Evolutionary conservation across 1,139 yeast genomes (phyloP).

Genomic region (Pichia norvegensis): DNA sequence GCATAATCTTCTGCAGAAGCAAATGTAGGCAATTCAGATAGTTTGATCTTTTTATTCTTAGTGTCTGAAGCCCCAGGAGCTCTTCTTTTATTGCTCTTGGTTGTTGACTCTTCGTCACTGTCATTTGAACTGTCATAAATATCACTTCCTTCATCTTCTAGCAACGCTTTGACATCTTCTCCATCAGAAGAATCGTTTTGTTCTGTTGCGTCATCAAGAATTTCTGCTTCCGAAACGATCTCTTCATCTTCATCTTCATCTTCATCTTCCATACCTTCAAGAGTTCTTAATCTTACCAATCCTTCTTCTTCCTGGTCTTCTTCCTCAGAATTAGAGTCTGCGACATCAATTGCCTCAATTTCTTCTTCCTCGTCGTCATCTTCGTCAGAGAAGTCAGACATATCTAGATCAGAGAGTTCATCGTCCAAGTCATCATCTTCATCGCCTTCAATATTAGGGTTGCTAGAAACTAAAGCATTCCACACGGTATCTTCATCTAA

Average conservation of each 20-base stretch:
- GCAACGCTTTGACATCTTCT: slow-evolving; percentile 26
- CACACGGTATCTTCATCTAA: slow-evolving; percentile 77
- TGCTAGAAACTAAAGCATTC: slow-evolving; percentile 80
- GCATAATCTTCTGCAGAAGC: slow-evolving; percentile 91
- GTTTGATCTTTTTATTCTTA: slow-evolving; percentile 50
- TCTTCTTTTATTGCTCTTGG: slow-evolving; percentile 20
- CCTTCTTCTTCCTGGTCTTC: slow-evolving; percentile 7
- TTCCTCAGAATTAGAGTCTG: not conserved
- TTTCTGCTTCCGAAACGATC: too few relatives aligned
- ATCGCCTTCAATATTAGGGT: slow-evolving; percentile 71
- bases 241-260: slow-evolving; percentile 25
- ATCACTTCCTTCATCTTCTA: slow-evolving; percentile 30
- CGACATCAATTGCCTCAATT: slow-evolving; percentile 7
- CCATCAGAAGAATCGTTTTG: slow-evolving; percentile 29
- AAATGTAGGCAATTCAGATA: slow-evolving; percentile 70
- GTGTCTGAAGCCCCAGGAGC: slow-evolving; percentile 21
- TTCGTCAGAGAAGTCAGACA: slow-evolving; percentile 31
- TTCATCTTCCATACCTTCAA: slow-evolving; percentile 23
- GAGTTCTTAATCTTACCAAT: slow-evolving; percentile 10
- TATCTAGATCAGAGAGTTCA: slow-evolving; percentile 37
- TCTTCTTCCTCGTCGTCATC: slow-evolving; percentile 24
- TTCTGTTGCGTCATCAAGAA: slow-evolving; percentile 25
- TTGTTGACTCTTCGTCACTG: slow-evolving; percentile 20
- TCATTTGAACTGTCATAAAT: slow-evolving; percentile 20
- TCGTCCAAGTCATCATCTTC: slow-evolving; percentile 42